A percentile compares a stretch with the other conserved stretches of the same genome.
These are phyloP conservation scores for Eucommia ulmoides DNA, from an alignment of 257 asterid genomes.

Conservation along the genomic window DNA sequence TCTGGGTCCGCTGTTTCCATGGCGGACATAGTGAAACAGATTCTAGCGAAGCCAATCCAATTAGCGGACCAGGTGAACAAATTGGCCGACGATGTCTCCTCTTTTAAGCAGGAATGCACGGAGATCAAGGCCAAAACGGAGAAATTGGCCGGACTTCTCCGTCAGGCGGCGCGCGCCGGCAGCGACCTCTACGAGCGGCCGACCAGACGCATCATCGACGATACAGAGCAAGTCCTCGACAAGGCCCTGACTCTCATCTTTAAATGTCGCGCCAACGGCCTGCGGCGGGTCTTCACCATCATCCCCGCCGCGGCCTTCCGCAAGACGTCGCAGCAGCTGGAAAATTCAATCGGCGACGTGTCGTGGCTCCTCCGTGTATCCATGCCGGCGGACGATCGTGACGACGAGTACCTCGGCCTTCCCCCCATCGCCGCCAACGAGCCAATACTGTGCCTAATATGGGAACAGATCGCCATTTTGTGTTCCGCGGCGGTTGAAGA, in stretches of 20 bases:
- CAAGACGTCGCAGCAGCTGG: conserved; percentile 18
- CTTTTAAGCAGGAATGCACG: conserved; percentile 10
- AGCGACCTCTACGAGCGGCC: conserved; percentile 19
- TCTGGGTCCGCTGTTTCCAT: too few species aligned
- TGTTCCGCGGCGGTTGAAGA: conserved; percentile 14
- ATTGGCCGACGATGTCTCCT: conserved; percentile 9
- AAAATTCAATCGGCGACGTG: conserved; percentile 22
- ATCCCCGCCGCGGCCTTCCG: conserved; percentile 13
- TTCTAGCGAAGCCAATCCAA: conserved; percentile 17
- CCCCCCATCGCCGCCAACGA: conserved; percentile 21
- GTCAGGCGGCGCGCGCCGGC: conserved; percentile 19
- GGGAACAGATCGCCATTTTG: conserved; percentile 22
- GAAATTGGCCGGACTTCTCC: conserved; percentile 13
- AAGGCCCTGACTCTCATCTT: conserved; percentile 15
- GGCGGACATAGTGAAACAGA: conserved; percentile 22
- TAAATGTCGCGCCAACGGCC: conserved; percentile 15
- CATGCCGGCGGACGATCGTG: conserved; percentile 12
- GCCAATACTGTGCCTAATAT: conserved; percentile 14
- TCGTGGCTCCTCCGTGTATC: conserved; percentile 20
- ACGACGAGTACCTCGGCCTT: conserved; percentile 18
- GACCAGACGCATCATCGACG: conserved; percentile 16
- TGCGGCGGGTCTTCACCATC: conserved; percentile 16
- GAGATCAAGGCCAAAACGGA: conserved; percentile 20
- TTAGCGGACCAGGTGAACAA: conserved; percentile 19
- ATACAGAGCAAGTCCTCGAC: conserved; percentile 16